phyloP scores from a whole-genome alignment of 2,329 filamentous ascomycete species.

The Byssothecium circinans region DNA sequence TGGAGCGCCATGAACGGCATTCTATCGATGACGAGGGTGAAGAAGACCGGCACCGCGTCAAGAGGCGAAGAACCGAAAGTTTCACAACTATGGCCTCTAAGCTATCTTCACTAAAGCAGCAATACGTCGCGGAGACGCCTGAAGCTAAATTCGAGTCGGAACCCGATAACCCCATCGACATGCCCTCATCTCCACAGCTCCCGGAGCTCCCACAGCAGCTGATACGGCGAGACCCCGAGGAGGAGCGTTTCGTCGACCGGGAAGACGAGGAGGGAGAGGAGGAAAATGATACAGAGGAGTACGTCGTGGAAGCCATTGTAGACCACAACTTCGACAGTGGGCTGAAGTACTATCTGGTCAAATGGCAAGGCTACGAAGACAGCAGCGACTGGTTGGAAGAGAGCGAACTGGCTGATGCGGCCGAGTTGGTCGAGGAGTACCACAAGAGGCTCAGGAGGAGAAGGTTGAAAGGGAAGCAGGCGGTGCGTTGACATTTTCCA shows the following conservation, averaged over 20 bases:
- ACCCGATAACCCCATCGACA: too few relatives aligned
- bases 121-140: not conserved
- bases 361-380: constrained; percentile 38
- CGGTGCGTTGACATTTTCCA: not conserved
- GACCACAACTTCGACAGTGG: constrained; percentile 25
- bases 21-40: not conserved
- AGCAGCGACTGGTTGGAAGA: constrained; percentile 35
- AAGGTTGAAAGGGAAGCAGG: not conserved
- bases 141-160: not conserved
- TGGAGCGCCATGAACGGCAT: constrained; percentile 4
- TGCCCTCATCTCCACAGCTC: not conserved
- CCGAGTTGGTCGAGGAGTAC: constrained; percentile 31
- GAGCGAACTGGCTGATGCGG: constrained; percentile 29
- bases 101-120: not conserved
- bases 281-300: constrained; percentile 22
- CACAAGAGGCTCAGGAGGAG: constrained; percentile 14
- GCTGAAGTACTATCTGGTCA: constrained; percentile 35
- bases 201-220: not conserved
- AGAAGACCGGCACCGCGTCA: constrained; percentile 9
- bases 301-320: constrained; percentile 32
- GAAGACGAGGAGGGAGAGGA: constrained; percentile 7
- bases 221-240: not conserved
- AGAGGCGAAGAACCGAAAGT: constrained; percentile 21
- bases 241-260: not conserved
- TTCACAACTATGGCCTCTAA: too few relatives aligned